Percentiles rank a stretch among this genome's conserved stretches.
phyloP scores from a whole-genome alignment of 2,329 filamentous ascomycete genomes.

The Tolypocladium endophyticum region DNA sequence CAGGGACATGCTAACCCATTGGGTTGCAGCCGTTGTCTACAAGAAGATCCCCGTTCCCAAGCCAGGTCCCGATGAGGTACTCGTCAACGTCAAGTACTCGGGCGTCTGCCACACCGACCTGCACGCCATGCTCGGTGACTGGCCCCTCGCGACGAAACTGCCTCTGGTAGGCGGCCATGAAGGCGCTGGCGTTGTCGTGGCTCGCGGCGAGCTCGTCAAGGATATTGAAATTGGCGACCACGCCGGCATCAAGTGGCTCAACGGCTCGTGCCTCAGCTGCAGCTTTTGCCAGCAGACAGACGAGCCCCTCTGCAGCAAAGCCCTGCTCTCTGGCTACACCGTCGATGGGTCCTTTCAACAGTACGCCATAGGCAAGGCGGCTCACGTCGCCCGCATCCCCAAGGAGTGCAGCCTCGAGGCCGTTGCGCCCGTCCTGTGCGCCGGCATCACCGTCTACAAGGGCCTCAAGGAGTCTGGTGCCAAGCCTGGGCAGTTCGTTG shows the following conservation, averaged over 20 bases:
- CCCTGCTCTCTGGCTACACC: conserved; percentile 77
- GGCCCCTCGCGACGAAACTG: conserved; percentile 73
- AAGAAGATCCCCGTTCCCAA: conserved; percentile 73
- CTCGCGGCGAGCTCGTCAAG: conserved; percentile 63
- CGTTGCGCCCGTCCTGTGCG: conserved; percentile 72
- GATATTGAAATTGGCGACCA: conserved; percentile 76
- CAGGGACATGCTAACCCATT: not conserved
- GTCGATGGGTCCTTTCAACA: conserved; percentile 92
- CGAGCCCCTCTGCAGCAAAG: conserved; percentile 71
- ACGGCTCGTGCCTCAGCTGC: conserved; percentile 76
- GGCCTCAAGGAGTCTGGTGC: conserved; percentile 77
- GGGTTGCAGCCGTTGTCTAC: conserved; percentile 47
- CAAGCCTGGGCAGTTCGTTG: conserved; percentile 65
- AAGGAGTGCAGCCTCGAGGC: conserved; percentile 67
- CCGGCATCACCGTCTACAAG: conserved; percentile 83
- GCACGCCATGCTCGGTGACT: conserved; percentile 76
- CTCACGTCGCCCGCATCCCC: conserved; percentile 73
- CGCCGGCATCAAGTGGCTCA: conserved; percentile 88
- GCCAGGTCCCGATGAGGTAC: conserved; percentile 81
- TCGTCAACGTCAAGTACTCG: conserved; percentile 83
- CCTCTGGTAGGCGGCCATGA: conserved; percentile 77
- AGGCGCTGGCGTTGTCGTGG: conserved; percentile 74
- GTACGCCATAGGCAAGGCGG: conserved; percentile 79
- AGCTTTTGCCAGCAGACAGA: conserved; percentile 72
- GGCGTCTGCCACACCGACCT: conserved; percentile 86